Evolutionary conservation across 2,329 filamentous ascomycete species (phyloP).

Genomic region (Aspergillus sp.): DNA sequence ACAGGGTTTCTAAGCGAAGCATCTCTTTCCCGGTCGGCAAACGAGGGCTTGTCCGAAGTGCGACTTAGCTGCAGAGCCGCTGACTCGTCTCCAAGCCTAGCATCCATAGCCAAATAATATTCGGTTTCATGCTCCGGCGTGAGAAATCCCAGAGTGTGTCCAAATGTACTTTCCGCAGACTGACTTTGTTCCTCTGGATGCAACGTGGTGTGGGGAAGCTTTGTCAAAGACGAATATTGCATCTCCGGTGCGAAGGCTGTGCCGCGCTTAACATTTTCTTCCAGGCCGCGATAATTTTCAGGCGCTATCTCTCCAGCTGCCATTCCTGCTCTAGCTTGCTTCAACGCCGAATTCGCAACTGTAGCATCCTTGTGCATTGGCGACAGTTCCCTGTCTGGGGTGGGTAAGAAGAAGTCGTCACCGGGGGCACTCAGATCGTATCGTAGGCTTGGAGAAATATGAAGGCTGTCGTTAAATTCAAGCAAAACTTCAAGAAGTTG

Average conservation of each 20-base stretch:
- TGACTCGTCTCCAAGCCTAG: constrained; percentile 33
- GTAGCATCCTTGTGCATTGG: constrained; percentile 28
- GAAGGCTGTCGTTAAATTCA: constrained; percentile 79
- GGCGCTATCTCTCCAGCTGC: constrained; percentile 30
- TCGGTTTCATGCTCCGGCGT: constrained; percentile 40
- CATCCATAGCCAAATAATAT: constrained; percentile 38
- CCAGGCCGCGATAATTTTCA: constrained; percentile 33
- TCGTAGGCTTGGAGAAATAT: constrained; percentile 69
- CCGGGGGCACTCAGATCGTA: constrained; percentile 59
- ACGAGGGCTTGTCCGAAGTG: constrained; percentile 31
- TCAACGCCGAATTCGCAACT: constrained; percentile 30
- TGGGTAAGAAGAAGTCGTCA: constrained; percentile 45
- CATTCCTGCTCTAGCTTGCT: constrained; percentile 35
- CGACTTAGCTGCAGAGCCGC: constrained; percentile 51
- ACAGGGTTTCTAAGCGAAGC: constrained; percentile 70
- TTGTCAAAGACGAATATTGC: constrained; percentile 27
- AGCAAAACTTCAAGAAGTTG: constrained; percentile 83
- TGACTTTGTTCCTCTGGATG: constrained; percentile 9
- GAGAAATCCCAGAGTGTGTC: constrained; percentile 39
- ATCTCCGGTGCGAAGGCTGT: constrained; percentile 33
- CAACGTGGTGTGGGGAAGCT: constrained; percentile 24
- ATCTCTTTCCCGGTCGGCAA: constrained; percentile 52
- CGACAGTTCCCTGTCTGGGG: constrained; percentile 35
- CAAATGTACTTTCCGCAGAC: constrained; percentile 15
- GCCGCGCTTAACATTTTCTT: constrained; percentile 33